These are phyloP conservation scores for Sungouiozyma intestinalis DNA, from an alignment of 805 yeast genomes.

Conservation along the genomic window DNA sequence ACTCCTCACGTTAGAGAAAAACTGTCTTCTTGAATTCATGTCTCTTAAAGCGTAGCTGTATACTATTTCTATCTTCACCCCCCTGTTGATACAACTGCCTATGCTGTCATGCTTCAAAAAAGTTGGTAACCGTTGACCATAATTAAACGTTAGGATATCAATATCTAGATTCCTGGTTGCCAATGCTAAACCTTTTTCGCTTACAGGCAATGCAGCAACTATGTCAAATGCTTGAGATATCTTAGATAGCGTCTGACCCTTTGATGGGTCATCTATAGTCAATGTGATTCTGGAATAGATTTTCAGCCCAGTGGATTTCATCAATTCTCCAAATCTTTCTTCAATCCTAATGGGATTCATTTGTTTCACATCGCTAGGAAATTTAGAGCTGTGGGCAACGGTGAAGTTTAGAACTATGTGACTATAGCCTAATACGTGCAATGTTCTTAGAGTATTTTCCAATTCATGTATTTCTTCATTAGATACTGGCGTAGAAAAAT, in stretches of 20 bases:
- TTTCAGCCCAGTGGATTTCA: slow-evolving; percentile 32
- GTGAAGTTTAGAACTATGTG: slow-evolving; percentile 67
- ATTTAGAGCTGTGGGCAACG: slow-evolving; percentile 39
- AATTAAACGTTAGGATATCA: slow-evolving; percentile 69
- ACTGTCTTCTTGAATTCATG: slow-evolving; percentile 42
- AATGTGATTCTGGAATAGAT: slow-evolving; percentile 67
- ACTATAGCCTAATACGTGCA: slow-evolving; percentile 57
- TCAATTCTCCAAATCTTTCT: slow-evolving; percentile 19
- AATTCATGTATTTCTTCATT: slow-evolving; percentile 34
- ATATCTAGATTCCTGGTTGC: slow-evolving; percentile 69
- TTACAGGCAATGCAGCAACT: slow-evolving; percentile 67
- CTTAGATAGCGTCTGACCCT: slow-evolving; percentile 43
- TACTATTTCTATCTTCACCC: slow-evolving; percentile 70
- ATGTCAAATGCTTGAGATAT: slow-evolving; percentile 50
- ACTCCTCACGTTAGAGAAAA: slow-evolving; percentile 62
- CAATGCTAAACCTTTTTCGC: slow-evolving; percentile 68
- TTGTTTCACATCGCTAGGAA: slow-evolving; percentile 38
- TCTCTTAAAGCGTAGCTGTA: slow-evolving; percentile 45
- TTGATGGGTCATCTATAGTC: slow-evolving; percentile 64
- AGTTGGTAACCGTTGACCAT: slow-evolving; percentile 55
- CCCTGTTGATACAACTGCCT: slow-evolving; percentile 74
- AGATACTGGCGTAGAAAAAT: slow-evolving; percentile 36
- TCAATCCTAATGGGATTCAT: slow-evolving; percentile 33
- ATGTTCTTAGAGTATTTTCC: slow-evolving; percentile 40
- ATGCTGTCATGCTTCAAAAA: slow-evolving; percentile 75